Base-by-base conservation (phyloP, 768 basidiomycete species). In the Mycena galericulata region DNA sequence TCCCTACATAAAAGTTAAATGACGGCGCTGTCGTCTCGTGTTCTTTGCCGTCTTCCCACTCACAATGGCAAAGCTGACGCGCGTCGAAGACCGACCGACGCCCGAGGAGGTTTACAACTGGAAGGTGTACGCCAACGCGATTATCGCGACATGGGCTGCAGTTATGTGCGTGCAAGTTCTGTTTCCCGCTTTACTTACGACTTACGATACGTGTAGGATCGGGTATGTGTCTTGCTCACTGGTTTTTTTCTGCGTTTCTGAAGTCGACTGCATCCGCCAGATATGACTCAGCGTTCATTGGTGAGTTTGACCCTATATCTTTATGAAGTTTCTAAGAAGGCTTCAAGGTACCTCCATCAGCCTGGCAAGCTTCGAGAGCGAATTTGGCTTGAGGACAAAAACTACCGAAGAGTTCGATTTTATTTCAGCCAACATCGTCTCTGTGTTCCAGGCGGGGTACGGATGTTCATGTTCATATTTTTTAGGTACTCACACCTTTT, bases 201-300 rank as follows among this genome's bases (percentile, higher is more conserved):
- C 36, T 2, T 47, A 7, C 43, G 6, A 22, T 45, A 26, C 43
- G 7, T 45, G 6, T 56, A 69, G 68, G 80, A 82, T 83, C 62
- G 82, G 82, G 73, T 81, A 66, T 22, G 74, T 64, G 10, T 29
- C 24, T 20, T 45, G 22, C 30, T 54, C 26, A 22, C 30, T 20
- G n/a, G n/a, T 40, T 26, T 14, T 20, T 1, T 40, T 40, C 26
- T 32, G 26, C 38, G 20, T 50, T 43, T 54, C 66, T 65, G 56
- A 54, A 18, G 36, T n/a, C n/a, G n/a, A n/a, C 6, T 29, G 3
- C 34, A 0, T 50, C 29, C 29, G 26, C n/a, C 26, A 79, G 78
- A 41, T 82, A 84, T 72, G 83, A 84, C 70, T 79, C 79, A 10
- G 84, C 83, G 9, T 86, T 86, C 74, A 82, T 86, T 62, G 84